Conservation (phyloP, 805 yeast genomes). For the Maudiozyma barnettii region DNA sequence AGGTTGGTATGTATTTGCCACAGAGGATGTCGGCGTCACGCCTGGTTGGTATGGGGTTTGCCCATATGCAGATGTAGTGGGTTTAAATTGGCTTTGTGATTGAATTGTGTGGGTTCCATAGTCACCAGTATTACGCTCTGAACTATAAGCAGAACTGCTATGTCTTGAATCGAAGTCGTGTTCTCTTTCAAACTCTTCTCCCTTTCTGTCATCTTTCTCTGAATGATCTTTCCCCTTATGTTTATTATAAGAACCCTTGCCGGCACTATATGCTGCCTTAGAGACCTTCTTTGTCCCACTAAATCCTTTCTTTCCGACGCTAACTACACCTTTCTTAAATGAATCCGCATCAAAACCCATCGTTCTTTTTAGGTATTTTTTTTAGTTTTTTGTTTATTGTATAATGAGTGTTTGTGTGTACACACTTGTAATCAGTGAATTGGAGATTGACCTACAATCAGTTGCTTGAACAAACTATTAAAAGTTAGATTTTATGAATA, state of each 20-base stretch:
- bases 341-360: constrained; percentile 1
- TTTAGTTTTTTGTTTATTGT: too few species aligned
- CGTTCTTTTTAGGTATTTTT: too few species aligned
- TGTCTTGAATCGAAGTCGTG: neutral
- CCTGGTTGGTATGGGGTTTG: neutral
- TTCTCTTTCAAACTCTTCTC: constrained; percentile 3
- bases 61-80: too few species aligned
- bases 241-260: constrained; percentile 24
- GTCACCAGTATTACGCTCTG: neutral
- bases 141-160: neutral
- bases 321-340: constrained; percentile 4
- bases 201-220: constrained; percentile 3
- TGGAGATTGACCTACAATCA: too few species aligned
- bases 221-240: constrained; percentile 12
- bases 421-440: too few species aligned
- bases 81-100: neutral
- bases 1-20: constrained; percentile 7
- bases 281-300: constrained; percentile 32
- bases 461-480: too few species aligned
- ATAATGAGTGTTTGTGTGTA: too few species aligned
- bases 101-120: neutral
- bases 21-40: neutral
- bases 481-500: too few species aligned
- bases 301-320: constrained; percentile 15
- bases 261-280: constrained; percentile 31